Conservation (phyloP, 148 eudicot genomes). For the Gaultheria prostrata region DNA sequence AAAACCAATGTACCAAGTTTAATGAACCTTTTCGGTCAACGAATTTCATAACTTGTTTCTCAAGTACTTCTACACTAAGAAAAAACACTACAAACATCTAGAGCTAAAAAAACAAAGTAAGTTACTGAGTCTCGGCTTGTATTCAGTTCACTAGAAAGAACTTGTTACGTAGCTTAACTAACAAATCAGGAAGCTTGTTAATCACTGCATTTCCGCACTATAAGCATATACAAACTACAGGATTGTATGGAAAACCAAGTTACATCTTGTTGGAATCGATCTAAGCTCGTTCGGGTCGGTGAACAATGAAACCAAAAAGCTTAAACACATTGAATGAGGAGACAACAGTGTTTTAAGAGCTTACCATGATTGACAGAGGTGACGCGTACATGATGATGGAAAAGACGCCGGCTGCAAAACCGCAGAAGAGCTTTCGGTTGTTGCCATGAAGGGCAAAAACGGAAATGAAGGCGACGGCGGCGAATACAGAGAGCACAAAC, state of each 20-base stretch:
- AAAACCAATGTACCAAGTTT: too few relatives aligned
- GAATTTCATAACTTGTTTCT: too few relatives aligned
- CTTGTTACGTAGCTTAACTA: neutral
- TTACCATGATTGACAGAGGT: constrained; percentile 81
- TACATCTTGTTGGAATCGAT: too few relatives aligned
- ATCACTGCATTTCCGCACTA: neutral
- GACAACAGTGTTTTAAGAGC: neutral
- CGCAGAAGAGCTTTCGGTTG: constrained; percentile 60
- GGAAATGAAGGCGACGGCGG: constrained; percentile 53
- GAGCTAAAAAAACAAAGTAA: too few relatives aligned
- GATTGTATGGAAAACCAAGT: neutral
- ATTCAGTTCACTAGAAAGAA: neutral
- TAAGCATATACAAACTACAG: neutral
- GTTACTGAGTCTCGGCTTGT: too few relatives aligned
- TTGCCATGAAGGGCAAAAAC: constrained; percentile 65
- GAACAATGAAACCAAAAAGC: neutral
- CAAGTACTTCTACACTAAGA: too few relatives aligned
- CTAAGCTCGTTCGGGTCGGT: neutral
- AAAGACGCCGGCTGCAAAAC: constrained; percentile 66
- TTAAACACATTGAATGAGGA: neutral
- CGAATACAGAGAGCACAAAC: constrained; percentile 41
- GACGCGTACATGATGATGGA: constrained; percentile 87
- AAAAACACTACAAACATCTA: too few relatives aligned
- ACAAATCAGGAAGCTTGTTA: neutral
- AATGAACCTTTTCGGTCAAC: too few relatives aligned